Conservation (phyloP, 257 asterid genomes). For the Fraxinus anomala region DNA sequence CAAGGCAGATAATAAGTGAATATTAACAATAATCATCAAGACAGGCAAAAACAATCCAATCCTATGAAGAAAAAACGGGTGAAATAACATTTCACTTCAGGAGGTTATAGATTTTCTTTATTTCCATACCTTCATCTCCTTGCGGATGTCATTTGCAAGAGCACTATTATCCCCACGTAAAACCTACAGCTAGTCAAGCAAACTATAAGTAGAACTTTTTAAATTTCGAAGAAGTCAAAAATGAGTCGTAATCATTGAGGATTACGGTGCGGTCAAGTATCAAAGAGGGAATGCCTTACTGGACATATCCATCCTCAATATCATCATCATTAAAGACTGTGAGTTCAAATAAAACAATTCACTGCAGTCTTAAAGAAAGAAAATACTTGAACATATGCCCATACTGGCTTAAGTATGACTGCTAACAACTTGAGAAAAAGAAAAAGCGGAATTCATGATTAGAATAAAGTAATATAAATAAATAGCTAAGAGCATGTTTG, state of each 20-base stretch:
- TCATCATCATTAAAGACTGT: not conserved
- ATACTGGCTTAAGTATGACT: slow-evolving; percentile 11
- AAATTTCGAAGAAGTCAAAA: slow-evolving; percentile 7
- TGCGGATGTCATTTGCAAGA: slow-evolving; percentile 96
- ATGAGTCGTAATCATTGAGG: not conserved
- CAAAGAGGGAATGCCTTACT: slow-evolving; percentile 15
- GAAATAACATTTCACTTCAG: not conserved
- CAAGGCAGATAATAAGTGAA: not conserved
- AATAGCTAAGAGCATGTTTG: not conserved
- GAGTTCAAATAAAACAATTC: slow-evolving; percentile 12
- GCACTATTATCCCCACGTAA: slow-evolving; percentile 94
- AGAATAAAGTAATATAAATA: slow-evolving; percentile 17
- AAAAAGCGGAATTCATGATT: not conserved
- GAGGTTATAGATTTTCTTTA: slow-evolving; percentile 11
- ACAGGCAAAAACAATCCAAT: not conserved
- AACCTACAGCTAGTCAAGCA: slow-evolving; percentile 52
- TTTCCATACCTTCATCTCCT: slow-evolving; percentile 82
- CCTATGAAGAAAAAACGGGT: not conserved
- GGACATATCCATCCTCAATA: not conserved
- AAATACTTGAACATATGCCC: not conserved
- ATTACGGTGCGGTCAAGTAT: not conserved
- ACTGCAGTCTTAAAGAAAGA: slow-evolving; percentile 14
- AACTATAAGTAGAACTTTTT: slow-evolving; percentile 16
- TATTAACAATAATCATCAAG: not conserved
- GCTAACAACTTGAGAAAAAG: slow-evolving; percentile 11